Percentiles rank a stretch among this genome's conserved stretches.
Conservation (phyloP, 768 basidiomycete species). For the Lentinula sp. region DNA sequence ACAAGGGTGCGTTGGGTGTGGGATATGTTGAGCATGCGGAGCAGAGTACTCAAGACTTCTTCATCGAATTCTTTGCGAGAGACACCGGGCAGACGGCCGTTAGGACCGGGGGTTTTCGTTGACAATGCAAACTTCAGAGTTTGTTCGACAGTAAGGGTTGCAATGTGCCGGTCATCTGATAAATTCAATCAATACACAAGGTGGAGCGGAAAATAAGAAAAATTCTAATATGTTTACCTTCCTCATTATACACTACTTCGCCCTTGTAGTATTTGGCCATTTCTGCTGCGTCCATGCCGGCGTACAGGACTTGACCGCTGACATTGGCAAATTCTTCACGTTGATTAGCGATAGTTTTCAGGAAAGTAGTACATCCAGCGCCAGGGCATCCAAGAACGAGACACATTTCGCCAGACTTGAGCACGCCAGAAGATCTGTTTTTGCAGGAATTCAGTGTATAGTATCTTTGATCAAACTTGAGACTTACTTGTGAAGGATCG, state of each 20-base stretch:
- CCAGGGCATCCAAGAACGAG: constrained; percentile 80
- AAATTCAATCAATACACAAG: background rate
- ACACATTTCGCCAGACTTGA: constrained; percentile 84
- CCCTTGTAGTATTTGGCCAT: constrained; percentile 76
- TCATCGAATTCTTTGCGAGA: constrained; percentile 52
- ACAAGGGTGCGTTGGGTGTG: constrained; percentile 78
- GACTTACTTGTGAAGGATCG: constrained; percentile 54
- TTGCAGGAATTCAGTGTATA: background rate
- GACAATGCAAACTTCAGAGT: constrained; percentile 68
- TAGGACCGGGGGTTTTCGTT: constrained; percentile 69
- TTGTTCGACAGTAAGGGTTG: constrained; percentile 76
- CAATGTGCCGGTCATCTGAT: constrained; percentile 73
- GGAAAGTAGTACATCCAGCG: constrained; percentile 81
- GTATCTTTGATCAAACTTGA: background rate
- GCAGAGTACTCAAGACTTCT: constrained; percentile 52
- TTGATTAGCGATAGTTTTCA: constrained; percentile 78
- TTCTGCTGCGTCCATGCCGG: constrained; percentile 68
- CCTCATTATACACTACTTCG: constrained; percentile 74
- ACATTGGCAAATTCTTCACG: constrained; percentile 59
- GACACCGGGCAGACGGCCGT: constrained; percentile 64
- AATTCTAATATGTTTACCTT: constrained; percentile 35
- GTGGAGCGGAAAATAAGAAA: background rate
- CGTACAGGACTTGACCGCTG: constrained; percentile 72
- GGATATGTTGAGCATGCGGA: constrained; percentile 78
- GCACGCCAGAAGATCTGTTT: constrained; percentile 55